Percentiles rank a stretch among this genome's conserved stretches.
These are phyloP conservation scores for Fusarium poae DNA, from an alignment of 2,329 filamentous ascomycete genomes.

Conservation along the genomic window DNA sequence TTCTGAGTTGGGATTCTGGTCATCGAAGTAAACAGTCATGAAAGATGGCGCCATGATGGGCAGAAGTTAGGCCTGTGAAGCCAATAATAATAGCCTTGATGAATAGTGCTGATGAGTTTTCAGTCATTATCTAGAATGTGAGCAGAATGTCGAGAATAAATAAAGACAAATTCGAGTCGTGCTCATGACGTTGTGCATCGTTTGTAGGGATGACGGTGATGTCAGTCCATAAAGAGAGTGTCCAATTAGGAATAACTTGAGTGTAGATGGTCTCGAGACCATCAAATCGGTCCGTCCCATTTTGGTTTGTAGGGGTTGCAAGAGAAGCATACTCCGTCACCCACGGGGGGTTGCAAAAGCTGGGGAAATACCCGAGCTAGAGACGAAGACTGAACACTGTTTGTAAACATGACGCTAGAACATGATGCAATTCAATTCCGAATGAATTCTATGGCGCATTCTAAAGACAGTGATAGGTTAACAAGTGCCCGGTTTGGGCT, in stretches of 20 bases:
- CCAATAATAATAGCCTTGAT: not conserved
- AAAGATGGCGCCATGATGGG: slow-evolving; percentile 41
- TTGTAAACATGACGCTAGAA: slow-evolving; percentile 2
- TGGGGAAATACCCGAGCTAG: slow-evolving; percentile 24
- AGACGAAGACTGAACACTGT: not conserved
- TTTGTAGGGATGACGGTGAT: slow-evolving; percentile 27
- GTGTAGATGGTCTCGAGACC: slow-evolving; percentile 33
- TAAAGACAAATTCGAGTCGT: not conserved
- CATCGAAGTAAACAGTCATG: slow-evolving; percentile 57
- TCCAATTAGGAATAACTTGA: slow-evolving; percentile 19
- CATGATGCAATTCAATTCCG: not conserved
- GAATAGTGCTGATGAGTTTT: not conserved
- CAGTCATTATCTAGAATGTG: not conserved
- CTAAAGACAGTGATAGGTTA: slow-evolving; percentile 4
- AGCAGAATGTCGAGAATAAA: slow-evolving; percentile 1
- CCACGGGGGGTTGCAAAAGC: slow-evolving; percentile 33
- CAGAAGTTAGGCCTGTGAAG: slow-evolving; percentile 10
- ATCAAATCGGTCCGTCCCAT: slow-evolving; percentile 46
- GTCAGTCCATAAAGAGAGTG: slow-evolving; percentile 15
- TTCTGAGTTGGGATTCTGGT: slow-evolving; percentile 58
- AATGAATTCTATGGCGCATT: not conserved
- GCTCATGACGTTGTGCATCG: slow-evolving; percentile 10
- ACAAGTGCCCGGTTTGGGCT: slow-evolving; percentile 1
- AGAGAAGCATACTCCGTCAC: slow-evolving; percentile 3
- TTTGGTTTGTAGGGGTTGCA: slow-evolving; percentile 26